Evolutionary conservation across 805 yeast genomes (phyloP), one percentile per base, ranked within the genome.

Genomic region (Wickerhamiella qilinensis): DNA sequence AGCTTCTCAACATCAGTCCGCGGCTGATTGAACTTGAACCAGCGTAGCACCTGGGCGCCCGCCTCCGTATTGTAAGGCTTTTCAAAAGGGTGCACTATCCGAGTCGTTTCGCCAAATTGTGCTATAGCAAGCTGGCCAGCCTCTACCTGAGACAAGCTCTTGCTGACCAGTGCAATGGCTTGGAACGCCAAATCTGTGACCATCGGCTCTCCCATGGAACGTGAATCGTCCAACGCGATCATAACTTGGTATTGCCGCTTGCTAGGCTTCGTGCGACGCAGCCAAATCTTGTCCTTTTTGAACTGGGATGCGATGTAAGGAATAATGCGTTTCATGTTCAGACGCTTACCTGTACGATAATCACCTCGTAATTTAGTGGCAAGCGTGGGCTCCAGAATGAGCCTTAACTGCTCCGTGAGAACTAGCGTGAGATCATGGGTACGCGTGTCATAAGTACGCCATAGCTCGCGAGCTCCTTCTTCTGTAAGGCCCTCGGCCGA

Each of bases 241-340:
- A 93, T 82, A 45, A 91, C 82, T 63, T 91, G 98, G 58, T 91
- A 91, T 56, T 86, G 91, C 52, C 99, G 76, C 64, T 91, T 91
- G 48, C 93, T 81, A 40, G 99, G 99, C 55, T 91, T 88, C 5
- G 96, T 85, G 59, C 99, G 74, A 56, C 95, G 74, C 62, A 91
- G 69, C 99, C 99, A 91, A 42, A 91, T 91, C 66, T 91, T 91
- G 58, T 91, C 99, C 57, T 91, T 91, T 53, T 94, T 76, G 72
- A 84, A 91, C 52, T 85, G 94, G 29, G 94, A 82, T 1, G 99
- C 99, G 64, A 91, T 91, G 58, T 88, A 91, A 5, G 97, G 94
- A 52, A 91, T 91, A 51, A 91, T 91, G 48, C 96, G 70, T 66
- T 88, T 91, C 97, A 91, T 86, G 59, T 91, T 91, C 51, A 91